phyloP scores from a whole-genome alignment of 2,329 filamentous ascomycete genomes.

The Verticillium nonalfalfae region DNA sequence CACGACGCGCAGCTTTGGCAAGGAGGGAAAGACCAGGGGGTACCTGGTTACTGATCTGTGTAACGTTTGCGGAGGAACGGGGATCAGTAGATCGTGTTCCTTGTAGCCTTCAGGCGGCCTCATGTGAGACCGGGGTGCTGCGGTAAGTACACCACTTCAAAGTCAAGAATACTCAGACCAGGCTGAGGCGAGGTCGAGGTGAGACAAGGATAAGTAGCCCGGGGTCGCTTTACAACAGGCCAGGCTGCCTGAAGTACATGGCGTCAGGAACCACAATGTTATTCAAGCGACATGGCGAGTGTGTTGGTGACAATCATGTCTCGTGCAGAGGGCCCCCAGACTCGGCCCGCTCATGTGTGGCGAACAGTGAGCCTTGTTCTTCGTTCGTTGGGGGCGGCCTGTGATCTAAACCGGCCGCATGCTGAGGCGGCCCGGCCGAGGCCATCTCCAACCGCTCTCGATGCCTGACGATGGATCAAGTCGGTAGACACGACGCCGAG shows the following conservation, averaged over 20 bases:
- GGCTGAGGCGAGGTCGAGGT: background rate
- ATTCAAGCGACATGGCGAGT: too few relatives aligned
- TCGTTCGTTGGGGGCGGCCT: constrained; percentile 6
- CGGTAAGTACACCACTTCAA: constrained; percentile 10
- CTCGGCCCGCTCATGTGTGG: background rate
- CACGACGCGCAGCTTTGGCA: background rate
- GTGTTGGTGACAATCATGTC: background rate
- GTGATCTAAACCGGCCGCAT: constrained; percentile 21
- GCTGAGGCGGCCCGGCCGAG: constrained; percentile 8
- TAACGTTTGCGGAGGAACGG: background rate
- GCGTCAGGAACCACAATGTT: too few relatives aligned
- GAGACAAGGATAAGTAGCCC: too few relatives aligned
- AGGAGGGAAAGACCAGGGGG: background rate
- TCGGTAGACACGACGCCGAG: background rate
- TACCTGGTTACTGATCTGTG: background rate
- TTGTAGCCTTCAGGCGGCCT: background rate
- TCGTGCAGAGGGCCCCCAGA: background rate
- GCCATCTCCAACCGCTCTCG: background rate
- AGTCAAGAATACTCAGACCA: background rate
- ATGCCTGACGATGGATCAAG: background rate
- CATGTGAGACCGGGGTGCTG: constrained; percentile 15
- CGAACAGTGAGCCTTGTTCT: background rate
- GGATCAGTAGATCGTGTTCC: background rate
- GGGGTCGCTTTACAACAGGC: too few relatives aligned
- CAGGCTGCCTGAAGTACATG: too few relatives aligned